These are phyloP conservation scores for Phalaenopsis aphrodite DNA, from an alignment of 106 monocot species.

Conservation along the genomic window DNA sequence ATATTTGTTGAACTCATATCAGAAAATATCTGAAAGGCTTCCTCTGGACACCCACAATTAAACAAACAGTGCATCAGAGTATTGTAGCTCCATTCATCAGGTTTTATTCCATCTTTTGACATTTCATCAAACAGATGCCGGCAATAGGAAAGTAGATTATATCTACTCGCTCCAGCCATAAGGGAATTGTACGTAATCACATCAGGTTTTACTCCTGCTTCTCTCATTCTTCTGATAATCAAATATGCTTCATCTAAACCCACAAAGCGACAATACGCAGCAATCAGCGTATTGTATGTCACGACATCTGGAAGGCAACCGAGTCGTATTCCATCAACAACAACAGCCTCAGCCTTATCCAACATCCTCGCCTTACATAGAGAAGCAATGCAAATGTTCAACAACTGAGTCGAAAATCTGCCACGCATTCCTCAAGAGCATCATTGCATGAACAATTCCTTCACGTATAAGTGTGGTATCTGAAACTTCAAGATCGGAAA, in stretches of 20 bases:
- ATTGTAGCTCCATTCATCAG: conserved; percentile 78
- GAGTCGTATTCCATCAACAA: conserved; percentile 65
- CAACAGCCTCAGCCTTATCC: conserved; percentile 52
- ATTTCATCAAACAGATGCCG: conserved; percentile 70
- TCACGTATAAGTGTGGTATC: not conserved
- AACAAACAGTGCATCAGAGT: conserved; percentile 74
- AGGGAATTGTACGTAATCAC: conserved; percentile 73
- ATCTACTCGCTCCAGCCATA: conserved; percentile 41
- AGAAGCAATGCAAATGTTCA: conserved; percentile 64
- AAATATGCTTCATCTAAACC: conserved; percentile 42
- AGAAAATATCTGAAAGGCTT: conserved; percentile 44
- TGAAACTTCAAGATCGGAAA: not conserved
- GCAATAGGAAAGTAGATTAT: conserved; percentile 21
- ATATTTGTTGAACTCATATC: conserved; percentile 51
- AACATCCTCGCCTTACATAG: conserved; percentile 60
- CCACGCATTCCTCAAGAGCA: conserved; percentile 32
- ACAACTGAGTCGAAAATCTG: conserved; percentile 47
- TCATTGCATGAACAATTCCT: conserved; percentile 2
- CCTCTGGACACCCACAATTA: conserved; percentile 48
- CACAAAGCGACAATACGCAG: conserved; percentile 44
- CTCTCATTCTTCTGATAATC: conserved; percentile 46
- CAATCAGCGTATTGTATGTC: conserved; percentile 74
- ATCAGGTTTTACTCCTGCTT: conserved; percentile 59
- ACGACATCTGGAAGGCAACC: conserved; percentile 69
- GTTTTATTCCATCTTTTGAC: conserved; percentile 37